Evolutionary conservation across 257 asterid genomes (phyloP).

Genomic region (Solanum medicagineum): DNA sequence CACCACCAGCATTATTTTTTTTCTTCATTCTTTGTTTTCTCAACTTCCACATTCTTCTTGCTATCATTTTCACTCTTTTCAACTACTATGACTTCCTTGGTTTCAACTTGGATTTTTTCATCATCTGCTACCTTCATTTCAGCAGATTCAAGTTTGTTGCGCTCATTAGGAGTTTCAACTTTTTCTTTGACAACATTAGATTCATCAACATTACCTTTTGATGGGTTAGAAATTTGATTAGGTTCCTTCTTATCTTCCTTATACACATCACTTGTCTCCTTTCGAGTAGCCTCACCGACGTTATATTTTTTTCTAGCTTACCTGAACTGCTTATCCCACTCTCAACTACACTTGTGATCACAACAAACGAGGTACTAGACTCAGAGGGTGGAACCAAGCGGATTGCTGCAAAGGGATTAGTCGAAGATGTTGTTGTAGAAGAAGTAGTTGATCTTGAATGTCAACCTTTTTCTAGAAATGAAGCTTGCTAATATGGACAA

Average conservation of each 20-base stretch:
- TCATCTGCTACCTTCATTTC: constrained; percentile 1
- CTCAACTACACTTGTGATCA: neutral
- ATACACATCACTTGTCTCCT: neutral
- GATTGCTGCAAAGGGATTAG: constrained; percentile 71
- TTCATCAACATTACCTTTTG: no score
- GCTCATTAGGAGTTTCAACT: neutral
- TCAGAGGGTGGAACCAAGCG: constrained; percentile 34
- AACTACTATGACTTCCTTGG: constrained; percentile 10
- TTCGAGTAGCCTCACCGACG: neutral
- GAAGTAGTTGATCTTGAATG: no score
- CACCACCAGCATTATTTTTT: neutral
- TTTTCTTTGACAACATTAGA: neutral
- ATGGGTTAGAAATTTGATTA: no score
- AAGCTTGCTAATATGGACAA: neutral
- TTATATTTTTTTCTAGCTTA: neutral
- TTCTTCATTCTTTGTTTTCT: constrained; percentile 18
- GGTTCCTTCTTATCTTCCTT: no score
- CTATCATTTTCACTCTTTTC: constrained; percentile 14
- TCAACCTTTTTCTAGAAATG: no score
- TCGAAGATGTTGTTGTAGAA: constrained; percentile 28
- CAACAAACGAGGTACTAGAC: constrained; percentile 4
- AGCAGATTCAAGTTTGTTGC: neutral
- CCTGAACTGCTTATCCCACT: neutral
- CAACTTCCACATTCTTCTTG: constrained; percentile 7
- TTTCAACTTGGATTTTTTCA: neutral